Evolutionary conservation across 2,329 filamentous ascomycete genomes (phyloP).

Genomic region (Thelonectria discophora): DNA sequence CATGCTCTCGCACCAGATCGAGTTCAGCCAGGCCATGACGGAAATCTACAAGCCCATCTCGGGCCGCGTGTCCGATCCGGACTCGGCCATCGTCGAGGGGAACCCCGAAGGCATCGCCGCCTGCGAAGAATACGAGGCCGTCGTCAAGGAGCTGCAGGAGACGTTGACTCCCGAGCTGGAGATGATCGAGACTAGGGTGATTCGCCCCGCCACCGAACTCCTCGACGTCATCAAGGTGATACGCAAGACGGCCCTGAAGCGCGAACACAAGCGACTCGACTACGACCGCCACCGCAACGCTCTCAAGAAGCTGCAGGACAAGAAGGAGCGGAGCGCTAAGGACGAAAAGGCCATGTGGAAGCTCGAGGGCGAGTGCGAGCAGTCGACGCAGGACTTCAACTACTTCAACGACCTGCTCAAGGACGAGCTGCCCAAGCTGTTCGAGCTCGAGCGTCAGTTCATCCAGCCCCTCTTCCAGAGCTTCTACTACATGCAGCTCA

Average conservation of each 20-base stretch:
- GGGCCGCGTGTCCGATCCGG: constrained; percentile 91
- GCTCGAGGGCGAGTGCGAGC: constrained; percentile 89
- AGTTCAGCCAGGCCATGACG: constrained; percentile 94
- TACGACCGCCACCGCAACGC: constrained; percentile 86
- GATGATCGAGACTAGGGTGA: constrained; percentile 93
- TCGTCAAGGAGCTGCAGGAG: constrained; percentile 89
- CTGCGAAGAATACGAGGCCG: constrained; percentile 94
- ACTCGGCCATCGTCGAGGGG: constrained; percentile 80
- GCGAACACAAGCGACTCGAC: constrained; percentile 97
- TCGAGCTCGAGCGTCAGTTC: constrained; percentile 89
- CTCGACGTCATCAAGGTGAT: constrained; percentile 96
- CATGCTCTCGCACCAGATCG: constrained; percentile 97
- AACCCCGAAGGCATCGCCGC: constrained; percentile 93
- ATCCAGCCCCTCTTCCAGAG: constrained; percentile 97
- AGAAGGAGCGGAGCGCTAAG: constrained; percentile 95
- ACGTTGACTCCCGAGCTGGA: constrained; percentile 91
- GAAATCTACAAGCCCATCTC: constrained; percentile 99
- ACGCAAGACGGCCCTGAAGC: constrained; percentile 86
- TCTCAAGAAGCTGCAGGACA: constrained; percentile 95
- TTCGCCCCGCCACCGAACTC: constrained; percentile 91
- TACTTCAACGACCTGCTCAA: constrained; percentile 98
- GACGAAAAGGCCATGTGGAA: constrained; percentile 98
- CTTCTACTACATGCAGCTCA: constrained; percentile 99
- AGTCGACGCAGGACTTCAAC: constrained; percentile 94
- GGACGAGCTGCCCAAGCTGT: constrained; percentile 92